These are phyloP conservation scores for Pythium apleroticum DNA, from an alignment of 352 stramenopile genomes.

Conservation along the genomic window DNA sequence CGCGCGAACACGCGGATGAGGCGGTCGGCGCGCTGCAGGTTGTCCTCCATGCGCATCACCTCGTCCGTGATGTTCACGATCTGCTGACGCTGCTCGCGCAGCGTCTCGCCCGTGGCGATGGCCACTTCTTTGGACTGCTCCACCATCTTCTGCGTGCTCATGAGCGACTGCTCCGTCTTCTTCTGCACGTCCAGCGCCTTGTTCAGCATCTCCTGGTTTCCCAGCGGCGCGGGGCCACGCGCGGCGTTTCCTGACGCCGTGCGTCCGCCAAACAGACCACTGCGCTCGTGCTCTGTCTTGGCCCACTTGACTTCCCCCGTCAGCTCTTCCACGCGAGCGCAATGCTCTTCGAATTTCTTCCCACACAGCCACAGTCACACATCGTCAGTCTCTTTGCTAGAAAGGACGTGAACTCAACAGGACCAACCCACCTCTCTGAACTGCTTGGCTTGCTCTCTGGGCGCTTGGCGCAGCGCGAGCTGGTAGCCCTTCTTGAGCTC, in stretches of 20 bases:
- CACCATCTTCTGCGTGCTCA: conserved; percentile 87
- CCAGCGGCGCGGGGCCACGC: conserved; percentile 31
- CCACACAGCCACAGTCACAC: not conserved
- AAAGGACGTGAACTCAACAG: not conserved
- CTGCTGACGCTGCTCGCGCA: conserved; percentile 81
- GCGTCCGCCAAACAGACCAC: conserved; percentile 70
- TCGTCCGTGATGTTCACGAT: conserved; percentile 88
- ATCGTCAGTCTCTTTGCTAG: not conserved
- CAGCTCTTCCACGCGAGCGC: conserved; percentile 76
- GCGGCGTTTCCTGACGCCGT: conserved; percentile 31
- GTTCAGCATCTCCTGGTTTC: conserved; percentile 78
- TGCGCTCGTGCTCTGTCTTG: conserved; percentile 76
- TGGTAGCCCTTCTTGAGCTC: conserved; percentile 88
- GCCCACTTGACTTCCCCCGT: conserved; percentile 79
- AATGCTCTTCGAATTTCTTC: conserved; percentile 86
- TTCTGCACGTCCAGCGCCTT: conserved; percentile 76
- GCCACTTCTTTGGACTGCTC: conserved; percentile 81
- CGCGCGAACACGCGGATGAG: conserved; percentile 80
- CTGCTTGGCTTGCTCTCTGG: conserved; percentile 58
- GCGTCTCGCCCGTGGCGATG: conserved; percentile 70
- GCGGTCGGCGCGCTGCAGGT: conserved; percentile 72
- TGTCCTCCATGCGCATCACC: conserved; percentile 87
- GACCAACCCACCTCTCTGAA: conserved; percentile 61
- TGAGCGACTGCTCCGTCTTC: conserved; percentile 84
- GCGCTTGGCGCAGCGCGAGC: conserved; percentile 72